Conservation (phyloP, 2,329 filamentous ascomycete species). For the Chrysoporthe cubensis region DNA sequence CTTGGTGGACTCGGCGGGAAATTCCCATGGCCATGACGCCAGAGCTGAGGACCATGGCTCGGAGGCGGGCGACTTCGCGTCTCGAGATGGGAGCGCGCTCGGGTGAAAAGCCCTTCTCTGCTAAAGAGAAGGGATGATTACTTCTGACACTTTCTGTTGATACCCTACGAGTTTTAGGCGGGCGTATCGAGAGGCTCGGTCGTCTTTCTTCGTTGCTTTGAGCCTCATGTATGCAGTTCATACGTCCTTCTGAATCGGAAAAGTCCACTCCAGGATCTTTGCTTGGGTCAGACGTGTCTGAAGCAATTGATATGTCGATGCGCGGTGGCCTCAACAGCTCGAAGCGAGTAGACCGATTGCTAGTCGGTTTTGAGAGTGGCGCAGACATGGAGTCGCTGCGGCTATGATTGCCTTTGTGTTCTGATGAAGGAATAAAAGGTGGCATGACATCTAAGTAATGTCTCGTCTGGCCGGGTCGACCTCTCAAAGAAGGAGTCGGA, state of each 20-base stretch:
- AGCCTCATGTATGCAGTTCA: conserved; percentile 36
- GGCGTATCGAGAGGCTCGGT: conserved; percentile 36
- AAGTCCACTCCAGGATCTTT: conserved; percentile 40
- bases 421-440: conserved; percentile 47
- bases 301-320: conserved; percentile 51
- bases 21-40: conserved; percentile 92
- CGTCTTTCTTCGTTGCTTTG: conserved; percentile 42
- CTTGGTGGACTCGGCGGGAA: conserved; percentile 62
- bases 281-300: conserved; percentile 36
- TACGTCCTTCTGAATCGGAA: conserved; percentile 45
- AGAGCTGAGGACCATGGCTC: conserved; percentile 76
- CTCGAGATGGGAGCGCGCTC: conserved; percentile 56
- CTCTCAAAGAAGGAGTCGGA: conserved; percentile 41
- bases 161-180: conserved; percentile 28
- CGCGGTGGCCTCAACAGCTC: conserved; percentile 54
- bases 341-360: conserved; percentile 49
- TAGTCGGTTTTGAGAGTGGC: conserved; percentile 39
- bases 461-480: conserved; percentile 42
- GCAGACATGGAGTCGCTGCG: conserved; percentile 20
- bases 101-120: conserved; percentile 44
- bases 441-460: conserved; percentile 58
- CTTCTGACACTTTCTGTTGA: conserved; percentile 31
- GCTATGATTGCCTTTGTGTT: conserved; percentile 33
- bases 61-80: conserved; percentile 80
- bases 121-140: conserved; percentile 55